Evolutionary conservation across 306 rosid species (phyloP).

Genomic region (Inga oerstediana): DNA sequence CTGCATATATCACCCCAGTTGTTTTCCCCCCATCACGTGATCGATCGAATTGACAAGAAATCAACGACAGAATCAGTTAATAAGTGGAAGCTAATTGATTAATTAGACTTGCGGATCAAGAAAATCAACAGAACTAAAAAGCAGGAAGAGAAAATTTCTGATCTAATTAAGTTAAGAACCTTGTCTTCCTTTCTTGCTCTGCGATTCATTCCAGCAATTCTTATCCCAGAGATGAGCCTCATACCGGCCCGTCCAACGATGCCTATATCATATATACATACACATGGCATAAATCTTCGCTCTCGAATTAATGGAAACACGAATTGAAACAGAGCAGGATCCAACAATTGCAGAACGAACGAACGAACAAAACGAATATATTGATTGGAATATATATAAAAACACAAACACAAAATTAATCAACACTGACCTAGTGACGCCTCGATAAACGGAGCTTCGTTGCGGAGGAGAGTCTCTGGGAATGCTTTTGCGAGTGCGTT

Average conservation of each 20-base stretch:
- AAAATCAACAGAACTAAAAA: not conserved
- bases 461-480: conserved; percentile 79
- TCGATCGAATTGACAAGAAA: not conserved
- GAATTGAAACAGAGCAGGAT: not conserved
- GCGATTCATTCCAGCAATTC: conserved; percentile 88
- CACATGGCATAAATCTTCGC: not conserved
- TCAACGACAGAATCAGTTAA: not conserved
- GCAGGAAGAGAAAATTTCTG: not conserved
- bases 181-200: conserved; percentile 96
- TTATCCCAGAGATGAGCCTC: conserved; percentile 99
- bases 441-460: conserved; percentile 78
- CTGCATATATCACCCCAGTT: conserved; percentile 49
- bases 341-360: not conserved
- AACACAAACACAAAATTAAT: not conserved
- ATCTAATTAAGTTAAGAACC: conserved; percentile 33
- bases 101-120: not conserved
- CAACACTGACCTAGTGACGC: conserved; percentile 75
- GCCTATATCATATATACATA: conserved; percentile 42
- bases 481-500: conserved; percentile 66
- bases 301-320: not conserved
- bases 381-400: not conserved
- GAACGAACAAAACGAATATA: not conserved
- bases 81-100: not conserved
- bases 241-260: conserved; percentile 94
- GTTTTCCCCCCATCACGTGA: conserved; percentile 37